Evolutionary conservation across 768 basidiomycete genomes (phyloP).

Genomic region (Sarcodon sp.): DNA sequence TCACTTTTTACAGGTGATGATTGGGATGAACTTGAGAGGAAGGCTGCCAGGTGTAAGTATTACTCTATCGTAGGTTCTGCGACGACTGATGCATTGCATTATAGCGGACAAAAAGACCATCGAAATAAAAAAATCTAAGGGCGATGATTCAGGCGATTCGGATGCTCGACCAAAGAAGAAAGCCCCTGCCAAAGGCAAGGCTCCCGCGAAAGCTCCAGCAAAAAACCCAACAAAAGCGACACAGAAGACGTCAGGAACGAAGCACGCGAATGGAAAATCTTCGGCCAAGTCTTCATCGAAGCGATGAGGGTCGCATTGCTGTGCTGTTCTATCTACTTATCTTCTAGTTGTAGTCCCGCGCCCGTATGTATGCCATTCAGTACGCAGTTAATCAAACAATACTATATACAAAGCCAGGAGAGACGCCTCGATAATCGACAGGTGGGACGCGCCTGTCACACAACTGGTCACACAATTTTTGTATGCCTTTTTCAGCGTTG

Average conservation of each 20-base stretch:
- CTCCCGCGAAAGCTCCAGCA: constrained; percentile 14
- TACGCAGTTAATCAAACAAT: too few species aligned
- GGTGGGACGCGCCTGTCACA: too few species aligned
- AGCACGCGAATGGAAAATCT: background rate
- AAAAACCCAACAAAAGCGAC: constrained; percentile 14
- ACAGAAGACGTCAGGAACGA: constrained; percentile 14
- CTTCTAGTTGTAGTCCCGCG: too few species aligned
- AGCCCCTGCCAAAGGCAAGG: constrained; percentile 16
- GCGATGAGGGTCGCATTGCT: too few species aligned
- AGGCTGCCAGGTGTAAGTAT: constrained; percentile 71
- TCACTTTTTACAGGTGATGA: constrained; percentile 51
- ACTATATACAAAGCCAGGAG: too few species aligned
- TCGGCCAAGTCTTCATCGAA: too few species aligned
- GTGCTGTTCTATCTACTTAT: too few species aligned
- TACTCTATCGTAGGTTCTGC: background rate
- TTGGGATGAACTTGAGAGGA: constrained; percentile 92
- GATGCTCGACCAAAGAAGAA: constrained; percentile 28
- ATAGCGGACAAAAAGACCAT: constrained; percentile 30
- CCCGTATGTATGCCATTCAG: too few species aligned
- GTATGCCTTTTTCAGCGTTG: too few species aligned
- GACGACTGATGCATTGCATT: constrained; percentile 1
- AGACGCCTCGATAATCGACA: too few species aligned
- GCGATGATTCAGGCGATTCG: constrained; percentile 24
- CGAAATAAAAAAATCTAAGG: constrained; percentile 18
- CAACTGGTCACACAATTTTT: too few species aligned